phyloP scores from a whole-genome alignment of 2,329 filamentous ascomycete species.

The Penicillium vulpinum region DNA sequence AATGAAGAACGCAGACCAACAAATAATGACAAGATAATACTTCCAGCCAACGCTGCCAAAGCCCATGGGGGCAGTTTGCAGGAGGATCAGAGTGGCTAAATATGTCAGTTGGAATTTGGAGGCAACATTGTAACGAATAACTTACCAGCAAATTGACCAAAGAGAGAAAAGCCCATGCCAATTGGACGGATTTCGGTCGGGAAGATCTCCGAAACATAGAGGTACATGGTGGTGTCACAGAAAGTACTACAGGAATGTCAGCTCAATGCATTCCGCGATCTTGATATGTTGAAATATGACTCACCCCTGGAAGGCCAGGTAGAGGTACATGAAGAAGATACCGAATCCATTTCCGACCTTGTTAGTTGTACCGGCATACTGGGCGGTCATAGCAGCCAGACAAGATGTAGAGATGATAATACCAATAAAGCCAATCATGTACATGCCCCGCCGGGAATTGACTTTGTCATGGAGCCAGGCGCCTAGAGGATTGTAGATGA shows the following conservation, averaged over 20 bases:
- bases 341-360: conserved; percentile 43
- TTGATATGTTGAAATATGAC: conserved; percentile 4
- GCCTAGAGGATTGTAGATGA: conserved; percentile 42
- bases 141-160: conserved; percentile 50
- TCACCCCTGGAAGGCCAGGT: conserved; percentile 52
- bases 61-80: conserved; percentile 49
- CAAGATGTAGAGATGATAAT: conserved; percentile 44
- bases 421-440: conserved; percentile 45
- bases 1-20: conserved; percentile 46
- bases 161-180: conserved; percentile 54
- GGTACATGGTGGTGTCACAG: conserved; percentile 51
- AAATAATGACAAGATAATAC: conserved; percentile 52
- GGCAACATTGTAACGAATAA: neutral
- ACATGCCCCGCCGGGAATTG: conserved; percentile 44
- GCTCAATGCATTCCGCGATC: neutral
- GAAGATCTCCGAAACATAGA: conserved; percentile 50
- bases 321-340: conserved; percentile 47
- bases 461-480: conserved; percentile 40
- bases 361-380: conserved; percentile 42
- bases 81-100: conserved; percentile 48
- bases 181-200: conserved; percentile 54
- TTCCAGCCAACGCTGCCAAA: conserved; percentile 52
- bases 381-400: conserved; percentile 41
- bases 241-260: conserved; percentile 37
- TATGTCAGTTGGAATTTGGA: neutral